Evolutionary conservation across 2,329 filamentous ascomycete species (phyloP).

Genomic region (Fusarium sp.): DNA sequence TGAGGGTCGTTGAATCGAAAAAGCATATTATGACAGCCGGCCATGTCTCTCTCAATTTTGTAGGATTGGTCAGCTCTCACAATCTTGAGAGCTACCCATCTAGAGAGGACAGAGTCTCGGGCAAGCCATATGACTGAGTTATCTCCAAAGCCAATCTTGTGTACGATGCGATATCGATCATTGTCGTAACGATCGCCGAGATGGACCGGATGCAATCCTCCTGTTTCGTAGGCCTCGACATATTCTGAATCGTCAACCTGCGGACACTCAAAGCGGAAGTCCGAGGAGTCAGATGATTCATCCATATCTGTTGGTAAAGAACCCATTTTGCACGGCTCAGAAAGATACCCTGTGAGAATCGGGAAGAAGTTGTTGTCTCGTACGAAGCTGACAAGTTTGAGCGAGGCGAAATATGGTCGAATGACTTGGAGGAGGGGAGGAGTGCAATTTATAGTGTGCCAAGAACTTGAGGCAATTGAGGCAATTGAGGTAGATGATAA

Average conservation of each 20-base stretch:
- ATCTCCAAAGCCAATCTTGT: background rate
- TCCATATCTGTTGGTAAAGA: background rate
- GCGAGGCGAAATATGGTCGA: background rate
- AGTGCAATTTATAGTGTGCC: background rate
- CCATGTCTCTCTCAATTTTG: background rate
- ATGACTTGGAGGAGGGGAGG: accelerated
- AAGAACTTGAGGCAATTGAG: too few species aligned
- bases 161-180: background rate
- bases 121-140: background rate
- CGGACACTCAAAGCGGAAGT: background rate
- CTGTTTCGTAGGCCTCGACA: background rate
- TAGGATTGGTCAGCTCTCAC: background rate
- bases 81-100: background rate
- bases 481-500: background rate
- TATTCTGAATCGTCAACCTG: background rate
- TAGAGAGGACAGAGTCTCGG: background rate
- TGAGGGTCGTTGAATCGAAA: accelerated
- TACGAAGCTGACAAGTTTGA: background rate
- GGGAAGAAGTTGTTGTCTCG: too few species aligned
- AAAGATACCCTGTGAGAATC: background rate
- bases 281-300: background rate
- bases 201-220: background rate
- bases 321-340: background rate
- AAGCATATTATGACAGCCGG: background rate
- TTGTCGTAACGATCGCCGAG: background rate